These are phyloP conservation scores for Thinopyrum elongatum DNA, from an alignment of 176 grass and related monocot species.

Conservation along the genomic window DNA sequence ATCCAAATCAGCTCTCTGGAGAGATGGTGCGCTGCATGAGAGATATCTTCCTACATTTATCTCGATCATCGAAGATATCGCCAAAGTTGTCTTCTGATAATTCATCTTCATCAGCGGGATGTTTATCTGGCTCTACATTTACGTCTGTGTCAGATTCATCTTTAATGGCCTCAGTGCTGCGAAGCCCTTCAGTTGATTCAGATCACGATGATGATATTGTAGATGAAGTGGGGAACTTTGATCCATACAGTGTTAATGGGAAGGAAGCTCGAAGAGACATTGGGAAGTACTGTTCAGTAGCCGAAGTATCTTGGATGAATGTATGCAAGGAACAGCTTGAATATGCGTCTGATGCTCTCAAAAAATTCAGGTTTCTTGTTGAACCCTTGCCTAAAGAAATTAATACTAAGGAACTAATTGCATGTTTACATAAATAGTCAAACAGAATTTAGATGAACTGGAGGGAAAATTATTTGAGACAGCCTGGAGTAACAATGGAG, in stretches of 20 bases:
- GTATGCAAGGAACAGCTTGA: conserved; percentile 85
- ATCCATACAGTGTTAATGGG: conserved; percentile 84
- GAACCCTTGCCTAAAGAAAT: neutral
- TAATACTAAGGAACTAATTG: neutral
- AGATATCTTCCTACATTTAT: conserved; percentile 87
- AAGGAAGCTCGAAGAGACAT: conserved; percentile 68
- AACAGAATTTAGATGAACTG: neutral
- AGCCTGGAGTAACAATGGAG: neutral
- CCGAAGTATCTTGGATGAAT: conserved; percentile 93
- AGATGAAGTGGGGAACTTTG: conserved; percentile 52
- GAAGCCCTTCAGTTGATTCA: conserved; percentile 58
- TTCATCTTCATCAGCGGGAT: conserved; percentile 65
- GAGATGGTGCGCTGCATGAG: conserved; percentile 95
- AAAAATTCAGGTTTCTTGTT: conserved; percentile 76
- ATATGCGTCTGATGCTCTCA: conserved; percentile 82
- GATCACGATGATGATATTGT: conserved; percentile 34
- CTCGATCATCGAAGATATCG: conserved; percentile 67
- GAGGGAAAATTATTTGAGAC: neutral
- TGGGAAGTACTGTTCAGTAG: conserved; percentile 61
- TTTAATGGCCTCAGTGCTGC: conserved; percentile 43
- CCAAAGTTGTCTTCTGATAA: conserved; percentile 36
- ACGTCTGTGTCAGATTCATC: conserved; percentile 73
- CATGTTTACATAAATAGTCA: neutral
- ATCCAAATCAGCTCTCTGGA: conserved; percentile 86
- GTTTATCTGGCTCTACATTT: conserved; percentile 47